Conservation (phyloP, 768 basidiomycete genomes). For the Leucogyrophana mollusca region DNA sequence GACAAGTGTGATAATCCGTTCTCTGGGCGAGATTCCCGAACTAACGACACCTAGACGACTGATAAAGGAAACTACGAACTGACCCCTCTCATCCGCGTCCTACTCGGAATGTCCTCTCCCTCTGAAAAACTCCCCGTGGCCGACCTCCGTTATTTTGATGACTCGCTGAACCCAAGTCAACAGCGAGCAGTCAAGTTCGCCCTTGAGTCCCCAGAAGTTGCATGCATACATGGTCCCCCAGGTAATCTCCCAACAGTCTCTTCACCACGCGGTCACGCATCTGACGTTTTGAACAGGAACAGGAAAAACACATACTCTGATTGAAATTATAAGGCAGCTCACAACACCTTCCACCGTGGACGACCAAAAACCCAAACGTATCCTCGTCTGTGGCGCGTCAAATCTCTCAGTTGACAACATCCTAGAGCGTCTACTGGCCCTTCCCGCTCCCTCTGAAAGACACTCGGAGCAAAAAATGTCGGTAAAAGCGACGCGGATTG, state of each 20-base stretch:
- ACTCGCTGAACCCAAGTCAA: slow-evolving; percentile 79
- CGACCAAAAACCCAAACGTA: slow-evolving; percentile 52
- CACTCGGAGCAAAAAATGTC: slow-evolving; percentile 31
- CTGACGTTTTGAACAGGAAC: slow-evolving; percentile 51
- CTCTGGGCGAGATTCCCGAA: not conserved
- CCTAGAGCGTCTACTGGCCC: slow-evolving; percentile 74
- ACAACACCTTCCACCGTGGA: slow-evolving; percentile 35
- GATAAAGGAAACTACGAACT: slow-evolving; percentile 43
- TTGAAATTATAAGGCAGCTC: slow-evolving; percentile 89
- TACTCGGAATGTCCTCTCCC: slow-evolving; percentile 63
- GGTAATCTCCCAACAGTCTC: slow-evolving; percentile 40
- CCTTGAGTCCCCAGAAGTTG: slow-evolving; percentile 77
- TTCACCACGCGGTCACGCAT: not conserved
- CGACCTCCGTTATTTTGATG: slow-evolving; percentile 68
- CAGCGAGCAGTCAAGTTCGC: slow-evolving; percentile 80
- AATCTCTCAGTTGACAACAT: slow-evolving; percentile 97
- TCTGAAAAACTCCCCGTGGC: slow-evolving; percentile 36
- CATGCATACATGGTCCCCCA: slow-evolving; percentile 97
- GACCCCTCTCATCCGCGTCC: slow-evolving; percentile 58
- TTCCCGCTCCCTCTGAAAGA: slow-evolving; percentile 37
- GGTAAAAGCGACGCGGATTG: slow-evolving; percentile 79
- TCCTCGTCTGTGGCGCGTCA: slow-evolving; percentile 91
- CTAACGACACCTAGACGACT: slow-evolving; percentile 23
- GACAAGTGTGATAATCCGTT: slow-evolving; percentile 14
- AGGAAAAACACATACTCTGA: slow-evolving; percentile 94